Evolutionary conservation across 139 green algal genomes (phyloP).

Genomic region (Volvox reticuliferus): DNA sequence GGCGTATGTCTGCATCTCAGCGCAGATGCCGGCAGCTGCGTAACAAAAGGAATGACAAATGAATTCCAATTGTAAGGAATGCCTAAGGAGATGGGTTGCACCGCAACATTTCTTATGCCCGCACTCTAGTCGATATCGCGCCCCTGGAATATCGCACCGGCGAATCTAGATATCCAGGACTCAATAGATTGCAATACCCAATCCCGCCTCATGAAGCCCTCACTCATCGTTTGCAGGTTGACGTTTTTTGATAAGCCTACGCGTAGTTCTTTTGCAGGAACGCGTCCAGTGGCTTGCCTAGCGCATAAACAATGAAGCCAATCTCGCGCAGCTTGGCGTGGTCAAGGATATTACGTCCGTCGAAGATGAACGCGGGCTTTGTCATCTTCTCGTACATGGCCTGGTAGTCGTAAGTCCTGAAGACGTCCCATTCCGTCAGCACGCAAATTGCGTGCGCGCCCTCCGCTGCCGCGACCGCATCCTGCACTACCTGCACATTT

Average conservation of each 20-base stretch:
- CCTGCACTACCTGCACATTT: slow-evolving; percentile 62
- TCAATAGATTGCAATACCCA: too few relatives aligned
- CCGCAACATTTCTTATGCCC: too few relatives aligned
- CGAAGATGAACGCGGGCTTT: slow-evolving; percentile 99
- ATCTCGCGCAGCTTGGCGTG: slow-evolving; percentile 91
- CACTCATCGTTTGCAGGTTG: too few relatives aligned
- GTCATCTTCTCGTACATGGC: slow-evolving; percentile 90
- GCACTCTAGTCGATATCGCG: too few relatives aligned
- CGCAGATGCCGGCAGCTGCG: too few relatives aligned
- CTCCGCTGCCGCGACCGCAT: slow-evolving; percentile 77
- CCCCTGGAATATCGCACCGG: too few relatives aligned
- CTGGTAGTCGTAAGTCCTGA: slow-evolving; percentile 90
- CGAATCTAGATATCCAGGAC: too few relatives aligned
- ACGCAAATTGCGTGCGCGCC: slow-evolving; percentile 91
- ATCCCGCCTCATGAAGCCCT: too few relatives aligned
- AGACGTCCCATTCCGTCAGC: slow-evolving; percentile 99
- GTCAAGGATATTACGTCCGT: slow-evolving; percentile 97
- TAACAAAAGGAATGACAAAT: too few relatives aligned
- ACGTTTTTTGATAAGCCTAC: neutral
- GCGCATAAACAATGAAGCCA: slow-evolving; percentile 97
- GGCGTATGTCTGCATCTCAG: too few relatives aligned
- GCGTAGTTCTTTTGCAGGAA: slow-evolving; percentile 86
- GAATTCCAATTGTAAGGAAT: too few relatives aligned
- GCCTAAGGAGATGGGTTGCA: too few relatives aligned
- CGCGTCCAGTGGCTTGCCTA: slow-evolving; percentile 98